Evolutionary conservation across 352 stramenopile species (phyloP), one percentile per base, ranked within the genome.

Genomic region (Aphanomyces astaci): DNA sequence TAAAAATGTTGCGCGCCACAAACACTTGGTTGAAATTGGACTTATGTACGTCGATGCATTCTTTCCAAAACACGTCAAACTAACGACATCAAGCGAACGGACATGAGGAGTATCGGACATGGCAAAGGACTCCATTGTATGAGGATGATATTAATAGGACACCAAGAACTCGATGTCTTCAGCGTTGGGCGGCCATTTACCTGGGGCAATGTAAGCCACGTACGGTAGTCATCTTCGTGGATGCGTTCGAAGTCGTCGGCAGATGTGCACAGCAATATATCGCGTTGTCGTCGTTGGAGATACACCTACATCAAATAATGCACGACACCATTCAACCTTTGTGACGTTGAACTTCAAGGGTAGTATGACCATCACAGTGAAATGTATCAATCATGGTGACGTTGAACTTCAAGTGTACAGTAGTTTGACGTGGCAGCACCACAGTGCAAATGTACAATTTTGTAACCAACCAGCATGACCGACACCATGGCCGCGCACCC

Each of bases 401-500:
- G n/a, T n/a, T n/a, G n/a, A n/a, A n/a, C n/a, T n/a, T n/a, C n/a
- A n/a, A n/a, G n/a, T n/a, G n/a, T n/a, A n/a, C n/a, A n/a, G n/a
- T n/a, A n/a, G n/a, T n/a, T n/a, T n/a, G n/a, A n/a, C n/a, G n/a
- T n/a, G n/a, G n/a, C n/a, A n/a, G n/a, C n/a, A n/a, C n/a, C n/a
- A n/a, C n/a, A n/a, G n/a, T n/a, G n/a, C n/a, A n/a, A n/a, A n/a
- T n/a, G n/a, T n/a, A n/a, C n/a, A n/a, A n/a, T n/a, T n/a, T n/a
- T n/a, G n/a, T n/a, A n/a, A 62, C 72, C 27, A n/a, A 79, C 75
- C 48, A 84, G 45, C 64, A 78, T 75, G 11, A 75, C 67, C 27
- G 78, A 78, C 22, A 78, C 78, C 28, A 86, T 66, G 13, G 75
- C 73, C 13, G 78, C 70, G 28, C 76, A 83, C 48, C 76, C 76